phyloP scores from a whole-genome alignment of 768 basidiomycete genomes.

The Pholiota microspora region DNA sequence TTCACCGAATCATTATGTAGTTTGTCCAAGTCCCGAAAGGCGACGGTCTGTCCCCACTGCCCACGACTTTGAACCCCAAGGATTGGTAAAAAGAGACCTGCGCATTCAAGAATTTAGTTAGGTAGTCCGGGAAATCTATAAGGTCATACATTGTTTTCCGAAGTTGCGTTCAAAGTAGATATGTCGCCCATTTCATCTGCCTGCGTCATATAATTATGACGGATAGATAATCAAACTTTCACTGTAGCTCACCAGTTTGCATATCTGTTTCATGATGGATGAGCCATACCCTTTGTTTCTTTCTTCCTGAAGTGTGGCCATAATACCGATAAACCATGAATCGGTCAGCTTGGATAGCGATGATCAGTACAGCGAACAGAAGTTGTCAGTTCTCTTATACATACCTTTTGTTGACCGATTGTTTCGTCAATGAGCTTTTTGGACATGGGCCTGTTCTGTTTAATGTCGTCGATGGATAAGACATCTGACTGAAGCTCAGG shows the following conservation, averaged over 20 bases:
- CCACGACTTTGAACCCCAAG: neutral
- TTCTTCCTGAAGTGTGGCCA: neutral
- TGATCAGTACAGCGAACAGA: neutral
- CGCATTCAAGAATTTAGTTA: neutral
- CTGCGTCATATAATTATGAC: neutral
- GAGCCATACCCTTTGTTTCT: neutral
- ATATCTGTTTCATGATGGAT: neutral
- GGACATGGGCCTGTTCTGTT: neutral
- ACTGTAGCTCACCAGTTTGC: neutral
- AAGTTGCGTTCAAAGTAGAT: neutral
- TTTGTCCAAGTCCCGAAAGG: neutral
- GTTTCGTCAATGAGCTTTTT: neutral
- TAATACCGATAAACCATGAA: neutral
- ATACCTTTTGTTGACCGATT: neutral
- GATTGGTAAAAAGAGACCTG: neutral
- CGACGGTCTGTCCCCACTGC: neutral
- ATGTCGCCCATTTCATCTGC: neutral
- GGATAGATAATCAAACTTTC: no score
- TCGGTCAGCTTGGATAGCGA: neutral
- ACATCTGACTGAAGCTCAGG: neutral
- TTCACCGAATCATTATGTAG: neutral
- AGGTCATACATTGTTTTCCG: neutral
- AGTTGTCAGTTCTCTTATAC: neutral
- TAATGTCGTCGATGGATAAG: neutral
- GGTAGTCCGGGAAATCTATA: neutral